phyloP scores from a whole-genome alignment of 2,329 filamentous ascomycete genomes.

The Elsinoe arachidis region DNA sequence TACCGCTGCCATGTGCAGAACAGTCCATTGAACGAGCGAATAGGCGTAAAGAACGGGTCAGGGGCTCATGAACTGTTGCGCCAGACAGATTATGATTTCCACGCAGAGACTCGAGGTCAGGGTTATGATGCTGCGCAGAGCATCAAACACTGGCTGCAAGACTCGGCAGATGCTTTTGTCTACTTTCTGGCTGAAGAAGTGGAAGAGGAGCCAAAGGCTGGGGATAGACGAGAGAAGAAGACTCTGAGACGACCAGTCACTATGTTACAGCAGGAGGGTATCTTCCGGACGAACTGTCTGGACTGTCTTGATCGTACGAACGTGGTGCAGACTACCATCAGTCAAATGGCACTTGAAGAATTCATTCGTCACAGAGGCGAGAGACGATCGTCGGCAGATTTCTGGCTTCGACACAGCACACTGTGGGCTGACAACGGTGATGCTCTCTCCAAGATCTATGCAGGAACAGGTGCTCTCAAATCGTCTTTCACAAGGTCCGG shows the following conservation, averaged over 20 bases:
- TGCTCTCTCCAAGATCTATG: constrained; percentile 87
- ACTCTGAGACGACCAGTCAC: constrained; percentile 46
- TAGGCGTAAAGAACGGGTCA: constrained; percentile 36
- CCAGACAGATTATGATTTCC: constrained; percentile 89
- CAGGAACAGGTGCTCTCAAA: constrained; percentile 89
- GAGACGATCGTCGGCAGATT: constrained; percentile 58
- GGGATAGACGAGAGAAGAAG: constrained; percentile 30
- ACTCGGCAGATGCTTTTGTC: constrained; percentile 79
- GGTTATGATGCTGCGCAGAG: constrained; percentile 87
- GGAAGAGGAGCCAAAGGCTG: constrained; percentile 40
- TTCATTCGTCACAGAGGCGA: constrained; percentile 69
- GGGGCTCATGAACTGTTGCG: constrained; percentile 61
- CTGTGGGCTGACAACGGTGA: constrained; percentile 98
- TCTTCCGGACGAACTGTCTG: constrained; percentile 91
- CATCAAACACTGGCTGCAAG: constrained; percentile 68
- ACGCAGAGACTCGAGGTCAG: constrained; percentile 82
- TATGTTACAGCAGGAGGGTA: constrained; percentile 84
- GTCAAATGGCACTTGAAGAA: constrained; percentile 79
- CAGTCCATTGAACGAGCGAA: constrained; percentile 56
- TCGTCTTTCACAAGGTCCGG: constrained; percentile 89
- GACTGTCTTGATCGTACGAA: constrained; percentile 96
- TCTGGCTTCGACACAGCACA: constrained; percentile 85
- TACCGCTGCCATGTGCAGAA: constrained; percentile 70
- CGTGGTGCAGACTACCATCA: constrained; percentile 90
- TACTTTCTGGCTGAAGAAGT: constrained; percentile 77